A percentile compares a stretch with the other conserved stretches of the same genome.
Conservation (phyloP, 1,139 yeast species). For the Blastobotrys persicus region DNA sequence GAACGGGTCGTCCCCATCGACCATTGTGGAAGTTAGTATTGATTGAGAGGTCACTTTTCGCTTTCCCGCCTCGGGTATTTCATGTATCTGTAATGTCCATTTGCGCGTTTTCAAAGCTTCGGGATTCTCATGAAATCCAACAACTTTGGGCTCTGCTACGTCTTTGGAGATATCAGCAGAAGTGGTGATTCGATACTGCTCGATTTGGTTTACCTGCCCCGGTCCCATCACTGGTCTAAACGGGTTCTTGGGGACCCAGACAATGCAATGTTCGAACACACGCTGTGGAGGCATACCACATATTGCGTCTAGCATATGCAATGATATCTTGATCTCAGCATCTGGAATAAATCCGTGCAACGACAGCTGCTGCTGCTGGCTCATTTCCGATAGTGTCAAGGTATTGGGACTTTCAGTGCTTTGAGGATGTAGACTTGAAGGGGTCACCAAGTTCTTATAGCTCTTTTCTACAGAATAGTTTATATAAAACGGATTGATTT, state of each 20-base stretch:
- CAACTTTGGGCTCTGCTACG: constrained; percentile 8
- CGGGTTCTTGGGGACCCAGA: constrained; percentile 36
- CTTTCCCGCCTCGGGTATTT: constrained; percentile 86
- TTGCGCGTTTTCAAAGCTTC: constrained; percentile 18
- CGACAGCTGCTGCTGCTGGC: constrained; percentile 39
- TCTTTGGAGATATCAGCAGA: constrained; percentile 17
- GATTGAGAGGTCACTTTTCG: constrained; percentile 66
- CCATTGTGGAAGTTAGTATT: constrained; percentile 62
- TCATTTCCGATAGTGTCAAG: too few relatives aligned
- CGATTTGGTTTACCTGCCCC: constrained; percentile 38
- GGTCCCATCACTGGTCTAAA: constrained; percentile 34
- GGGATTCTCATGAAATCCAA: constrained; percentile 17
- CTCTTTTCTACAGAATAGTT: too few relatives aligned
- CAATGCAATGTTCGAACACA: constrained; percentile 30
- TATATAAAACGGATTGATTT: too few relatives aligned
- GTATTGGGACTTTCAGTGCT: not conserved
- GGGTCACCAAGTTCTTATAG: too few relatives aligned
- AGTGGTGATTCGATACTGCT: constrained; percentile 37
- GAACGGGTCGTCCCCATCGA: constrained; percentile 36
- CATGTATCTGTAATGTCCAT: constrained; percentile 72
- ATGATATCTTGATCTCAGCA: constrained; percentile 34
- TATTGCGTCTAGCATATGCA: constrained; percentile 37
- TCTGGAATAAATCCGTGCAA: constrained; percentile 33
- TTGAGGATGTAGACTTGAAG: too few relatives aligned
- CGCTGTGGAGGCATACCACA: constrained; percentile 37